These are phyloP conservation scores for Acrocalymma vagum DNA, from an alignment of 2,329 filamentous ascomycete genomes.

Conservation along the genomic window DNA sequence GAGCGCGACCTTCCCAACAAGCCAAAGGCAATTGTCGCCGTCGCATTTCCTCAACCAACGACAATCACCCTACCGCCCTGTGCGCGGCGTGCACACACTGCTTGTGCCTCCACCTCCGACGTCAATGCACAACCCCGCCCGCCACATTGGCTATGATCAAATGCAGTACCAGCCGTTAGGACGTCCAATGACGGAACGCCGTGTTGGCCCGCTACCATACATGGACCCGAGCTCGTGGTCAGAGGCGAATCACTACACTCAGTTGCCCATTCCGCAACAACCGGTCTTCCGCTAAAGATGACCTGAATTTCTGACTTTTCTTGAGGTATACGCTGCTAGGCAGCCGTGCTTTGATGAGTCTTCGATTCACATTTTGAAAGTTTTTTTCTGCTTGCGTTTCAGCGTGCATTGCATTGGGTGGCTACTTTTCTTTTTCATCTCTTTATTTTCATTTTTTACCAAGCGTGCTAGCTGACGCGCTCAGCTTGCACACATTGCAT, in stretches of 20 bases:
- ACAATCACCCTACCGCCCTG: conserved; percentile 90
- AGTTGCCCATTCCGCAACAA: conserved; percentile 47
- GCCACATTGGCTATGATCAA: conserved; percentile 54
- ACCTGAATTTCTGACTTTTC: conserved; percentile 7
- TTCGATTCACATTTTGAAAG: conserved; percentile 13
- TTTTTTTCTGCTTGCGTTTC: conserved; percentile 41
- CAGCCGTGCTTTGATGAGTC: conserved; percentile 7
- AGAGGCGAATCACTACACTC: conserved; percentile 48
- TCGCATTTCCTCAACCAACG: conserved; percentile 88
- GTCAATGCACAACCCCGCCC: conserved; percentile 69
- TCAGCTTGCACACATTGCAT: conserved; percentile 17
- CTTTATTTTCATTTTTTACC: conserved; percentile 21
- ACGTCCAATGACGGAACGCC: conserved; percentile 54
- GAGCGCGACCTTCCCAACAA: conserved; percentile 68
- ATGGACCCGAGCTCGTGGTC: conserved; percentile 50
- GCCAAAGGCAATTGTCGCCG: conserved; percentile 81
- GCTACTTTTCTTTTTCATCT: too few relatives aligned
- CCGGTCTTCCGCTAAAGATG: conserved; percentile 40
- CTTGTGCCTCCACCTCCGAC: conserved; percentile 84
- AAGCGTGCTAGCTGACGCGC: conserved; percentile 22
- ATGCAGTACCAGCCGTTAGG: conserved; percentile 62
- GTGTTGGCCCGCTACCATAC: conserved; percentile 55
- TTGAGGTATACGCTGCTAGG: conserved; percentile 3
- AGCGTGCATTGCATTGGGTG: conserved; percentile 47
- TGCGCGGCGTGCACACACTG: conserved; percentile 89